phyloP scores from a whole-genome alignment of 768 basidiomycete species.

The Lactarius tabidus region DNA sequence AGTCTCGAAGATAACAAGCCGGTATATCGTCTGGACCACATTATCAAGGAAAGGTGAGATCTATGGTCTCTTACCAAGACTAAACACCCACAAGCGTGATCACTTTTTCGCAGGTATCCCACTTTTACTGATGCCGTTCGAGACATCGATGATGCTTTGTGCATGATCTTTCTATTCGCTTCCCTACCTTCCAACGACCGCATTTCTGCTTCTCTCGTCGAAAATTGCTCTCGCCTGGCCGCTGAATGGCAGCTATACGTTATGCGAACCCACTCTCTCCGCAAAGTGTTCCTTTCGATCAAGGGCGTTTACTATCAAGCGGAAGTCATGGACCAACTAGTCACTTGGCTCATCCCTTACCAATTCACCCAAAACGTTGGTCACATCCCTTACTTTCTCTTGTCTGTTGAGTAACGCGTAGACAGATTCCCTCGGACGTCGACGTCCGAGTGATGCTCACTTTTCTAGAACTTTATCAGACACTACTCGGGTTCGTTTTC shows the following conservation, averaged over 20 bases:
- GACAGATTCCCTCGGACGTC: slow-evolving; percentile 87
- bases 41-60: slow-evolving; percentile 90
- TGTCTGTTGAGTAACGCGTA: slow-evolving; percentile 1
- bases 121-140: slow-evolving; percentile 94
- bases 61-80: neutral
- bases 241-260: slow-evolving; percentile 97
- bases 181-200: slow-evolving; percentile 83
- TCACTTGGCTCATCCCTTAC: slow-evolving; percentile 97
- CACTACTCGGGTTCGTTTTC: slow-evolving; percentile 89
- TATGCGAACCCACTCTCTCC: slow-evolving; percentile 78
- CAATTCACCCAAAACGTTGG: slow-evolving; percentile 92
- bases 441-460: slow-evolving; percentile 98
- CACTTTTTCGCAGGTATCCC: slow-evolving; percentile 63
- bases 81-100: neutral
- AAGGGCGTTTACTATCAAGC: slow-evolving; percentile 99
- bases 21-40: slow-evolving; percentile 87
- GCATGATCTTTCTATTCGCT: slow-evolving; percentile 91
- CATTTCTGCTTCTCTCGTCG: slow-evolving; percentile 76
- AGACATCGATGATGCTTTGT: slow-evolving; percentile 96
- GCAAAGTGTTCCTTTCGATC: slow-evolving; percentile 93
- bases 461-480: slow-evolving; percentile 97
- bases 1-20: slow-evolving; percentile 92
- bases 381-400: slow-evolving; percentile 9
- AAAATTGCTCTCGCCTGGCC: slow-evolving; percentile 85
- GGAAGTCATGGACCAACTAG: slow-evolving; percentile 85